A percentile compares a stretch with the other conserved stretches of the same genome.
phyloP scores from a whole-genome alignment of 2,329 filamentous ascomycete genomes.

The Alternaria incomplexa region DNA sequence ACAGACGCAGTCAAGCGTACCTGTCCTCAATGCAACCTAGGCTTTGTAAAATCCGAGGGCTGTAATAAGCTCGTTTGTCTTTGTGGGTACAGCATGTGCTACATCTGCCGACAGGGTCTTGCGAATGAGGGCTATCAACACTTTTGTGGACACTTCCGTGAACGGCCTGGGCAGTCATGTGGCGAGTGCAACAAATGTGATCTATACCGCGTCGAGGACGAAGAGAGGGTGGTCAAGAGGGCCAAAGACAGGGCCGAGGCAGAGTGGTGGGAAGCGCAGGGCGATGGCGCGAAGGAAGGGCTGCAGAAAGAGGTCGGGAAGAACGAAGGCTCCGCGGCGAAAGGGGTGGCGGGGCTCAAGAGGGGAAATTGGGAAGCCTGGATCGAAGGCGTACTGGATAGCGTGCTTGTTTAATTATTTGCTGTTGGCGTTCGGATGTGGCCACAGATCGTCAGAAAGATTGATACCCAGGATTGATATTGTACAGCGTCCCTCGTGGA shows the following conservation, averaged over 20 bases:
- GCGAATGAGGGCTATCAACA: constrained; percentile 81
- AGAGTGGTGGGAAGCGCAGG: constrained; percentile 54
- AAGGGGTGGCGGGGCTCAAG: constrained; percentile 11
- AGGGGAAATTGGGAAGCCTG: constrained; percentile 27
- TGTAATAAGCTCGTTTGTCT: constrained; percentile 98
- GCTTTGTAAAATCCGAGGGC: constrained; percentile 89
- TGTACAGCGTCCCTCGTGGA: background rate
- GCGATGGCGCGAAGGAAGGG: constrained; percentile 27
- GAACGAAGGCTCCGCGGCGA: constrained; percentile 1
- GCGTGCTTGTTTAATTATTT: constrained; percentile 19
- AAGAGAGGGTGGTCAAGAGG: constrained; percentile 50
- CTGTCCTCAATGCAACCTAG: constrained; percentile 87
- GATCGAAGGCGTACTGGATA: constrained; percentile 25
- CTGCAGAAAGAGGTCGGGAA: constrained; percentile 32
- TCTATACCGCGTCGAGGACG: constrained; percentile 57
- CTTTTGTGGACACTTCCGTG: constrained; percentile 95
- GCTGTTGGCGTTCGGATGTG: background rate
- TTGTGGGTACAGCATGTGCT: constrained; percentile 98
- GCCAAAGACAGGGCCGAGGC: constrained; percentile 53
- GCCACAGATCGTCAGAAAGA: background rate
- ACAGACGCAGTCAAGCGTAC: constrained; percentile 94
- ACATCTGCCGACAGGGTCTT: constrained; percentile 77
- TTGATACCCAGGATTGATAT: background rate
- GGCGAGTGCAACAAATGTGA: constrained; percentile 71
- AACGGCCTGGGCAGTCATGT: constrained; percentile 77